Base-by-base conservation (phyloP, 305 asterid genomes). In the Ilex paraguariensis region DNA sequence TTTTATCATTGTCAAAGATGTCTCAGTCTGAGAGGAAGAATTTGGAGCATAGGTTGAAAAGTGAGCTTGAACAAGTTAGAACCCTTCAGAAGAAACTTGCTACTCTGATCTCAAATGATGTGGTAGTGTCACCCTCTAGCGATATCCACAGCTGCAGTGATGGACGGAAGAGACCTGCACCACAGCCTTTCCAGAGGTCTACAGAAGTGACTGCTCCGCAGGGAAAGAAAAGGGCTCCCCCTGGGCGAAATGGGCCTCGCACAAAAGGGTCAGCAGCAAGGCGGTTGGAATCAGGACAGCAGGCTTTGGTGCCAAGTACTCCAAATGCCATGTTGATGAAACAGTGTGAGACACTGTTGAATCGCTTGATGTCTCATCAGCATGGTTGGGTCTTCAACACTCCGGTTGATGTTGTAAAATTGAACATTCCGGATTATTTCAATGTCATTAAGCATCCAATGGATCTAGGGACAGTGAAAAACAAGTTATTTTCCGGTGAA, bases 11-110 rank as follows among this genome's bases (percentile, higher is more conserved):
- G 54, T 78, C 88, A 17, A 77, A 80, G 76, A 82, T 89, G 83
- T 75, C 96, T 3, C 67, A 62, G 9, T 55, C 64, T 13, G 89
- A 84, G 76, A 81, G 78, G 79, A 82, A 76, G 77, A 79, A 83
- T 62, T 73, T 78, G 71, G 83, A 64, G 72, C 54, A 57, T 56
- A 80, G 75, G 74, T 71, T 88, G 72, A 80, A 54, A 73, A 69
- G 64, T 60, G 96, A 88, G 69, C 96, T 88, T 7, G 86, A 85
- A 31, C 79, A 75, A 71, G 84, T 89, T 33, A 73, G 80, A 73
- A 82, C 65, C 73, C 69, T 86, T 75, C 87, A 79, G 71, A 71
- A 76, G 66, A 84, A 77, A 75, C 67, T 86, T 49, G 65, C 73
- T 54, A 79, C 91, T 3, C 44, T 70, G 44, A 66, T 68, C 54